Evolutionary conservation across 148 eudicot species (phyloP).

Genomic region (Pharnaceum exiguum): DNA sequence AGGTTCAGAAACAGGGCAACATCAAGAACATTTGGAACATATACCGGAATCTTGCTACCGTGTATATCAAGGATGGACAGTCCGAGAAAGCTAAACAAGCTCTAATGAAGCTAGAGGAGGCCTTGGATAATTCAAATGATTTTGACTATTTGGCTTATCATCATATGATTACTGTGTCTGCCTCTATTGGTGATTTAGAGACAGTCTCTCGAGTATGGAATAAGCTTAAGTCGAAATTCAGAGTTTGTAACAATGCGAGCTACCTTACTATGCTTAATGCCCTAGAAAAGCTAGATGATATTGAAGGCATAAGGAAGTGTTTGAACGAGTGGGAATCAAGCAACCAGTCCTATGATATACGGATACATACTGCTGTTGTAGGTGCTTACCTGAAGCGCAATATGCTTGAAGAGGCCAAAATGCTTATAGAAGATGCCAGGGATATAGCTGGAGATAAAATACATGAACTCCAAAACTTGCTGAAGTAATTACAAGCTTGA

Average conservation of each 20-base stretch:
- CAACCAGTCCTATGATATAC: conserved; percentile 40
- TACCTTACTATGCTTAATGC: conserved; percentile 50
- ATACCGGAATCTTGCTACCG: conserved; percentile 49
- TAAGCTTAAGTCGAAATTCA: conserved; percentile 36
- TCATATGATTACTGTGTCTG: conserved; percentile 52
- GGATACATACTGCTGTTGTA: conserved; percentile 45
- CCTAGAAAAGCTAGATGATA: conserved; percentile 39
- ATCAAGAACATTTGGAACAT: conserved; percentile 41
- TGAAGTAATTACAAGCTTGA: conserved; percentile 32
- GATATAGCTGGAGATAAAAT: conserved; percentile 23
- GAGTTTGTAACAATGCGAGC: conserved; percentile 30
- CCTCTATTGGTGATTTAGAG: conserved; percentile 31
- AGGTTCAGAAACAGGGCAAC: conserved; percentile 29
- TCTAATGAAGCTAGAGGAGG: conserved; percentile 39
- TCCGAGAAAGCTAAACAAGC: conserved; percentile 45
- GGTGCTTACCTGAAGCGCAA: conserved; percentile 40
- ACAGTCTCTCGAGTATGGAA: conserved; percentile 55
- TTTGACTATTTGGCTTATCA: conserved; percentile 36
- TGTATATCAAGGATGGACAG: conserved; percentile 40
- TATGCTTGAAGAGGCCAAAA: conserved; percentile 57
- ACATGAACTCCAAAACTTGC: conserved; percentile 28
- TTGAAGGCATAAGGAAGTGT: conserved; percentile 36
- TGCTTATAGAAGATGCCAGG: conserved; percentile 22
- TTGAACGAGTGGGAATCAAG: conserved; percentile 56
- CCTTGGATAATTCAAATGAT: conserved; percentile 11